A percentile compares a stretch with the other conserved stretches of the same genome.
phyloP scores from a whole-genome alignment of 371 early-diverging fungal genomes.

The Actinomucor elegans region DNA sequence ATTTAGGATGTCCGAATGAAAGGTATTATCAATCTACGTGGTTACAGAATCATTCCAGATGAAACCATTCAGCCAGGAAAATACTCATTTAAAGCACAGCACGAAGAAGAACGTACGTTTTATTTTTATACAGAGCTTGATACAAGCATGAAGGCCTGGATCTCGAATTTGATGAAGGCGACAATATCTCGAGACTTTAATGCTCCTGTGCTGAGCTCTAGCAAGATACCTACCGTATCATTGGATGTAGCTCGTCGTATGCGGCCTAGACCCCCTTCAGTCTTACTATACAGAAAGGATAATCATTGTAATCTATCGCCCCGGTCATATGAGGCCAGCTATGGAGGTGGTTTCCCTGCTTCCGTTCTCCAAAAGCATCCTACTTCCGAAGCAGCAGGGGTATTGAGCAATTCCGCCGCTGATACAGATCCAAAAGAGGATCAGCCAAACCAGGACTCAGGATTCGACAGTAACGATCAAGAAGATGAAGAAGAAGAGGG shows the following conservation, averaged over 20 bases:
- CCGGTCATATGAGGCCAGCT: background rate
- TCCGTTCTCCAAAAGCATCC: background rate
- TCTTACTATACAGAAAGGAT: constrained; percentile 31
- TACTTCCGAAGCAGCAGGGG: background rate
- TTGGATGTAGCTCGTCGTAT: constrained; percentile 61
- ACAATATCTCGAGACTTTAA: constrained; percentile 59
- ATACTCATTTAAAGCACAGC: constrained; percentile 67
- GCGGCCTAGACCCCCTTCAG: constrained; percentile 66
- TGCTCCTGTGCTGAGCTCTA: constrained; percentile 67
- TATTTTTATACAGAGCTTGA: constrained; percentile 61
- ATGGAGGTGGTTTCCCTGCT: background rate
- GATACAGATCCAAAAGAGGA: background rate
- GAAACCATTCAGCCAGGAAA: constrained; percentile 61
- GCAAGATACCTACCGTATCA: constrained; percentile 62
- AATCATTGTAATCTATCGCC: background rate
- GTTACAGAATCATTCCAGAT: constrained; percentile 54
- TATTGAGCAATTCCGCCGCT: background rate
- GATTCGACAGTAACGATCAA: constrained; percentile 6
- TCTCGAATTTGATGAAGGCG: constrained; percentile 65
- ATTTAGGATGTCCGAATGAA: constrained; percentile 51
- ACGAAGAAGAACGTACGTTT: constrained; percentile 57
- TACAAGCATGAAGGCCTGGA: constrained; percentile 51
- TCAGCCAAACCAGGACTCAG: constrained; percentile 4
- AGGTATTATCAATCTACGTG: constrained; percentile 53
- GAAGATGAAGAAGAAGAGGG: background rate